Base-by-base conservation (phyloP, 495 filamentous ascomycete species). In the Podospora anserina region DNA sequence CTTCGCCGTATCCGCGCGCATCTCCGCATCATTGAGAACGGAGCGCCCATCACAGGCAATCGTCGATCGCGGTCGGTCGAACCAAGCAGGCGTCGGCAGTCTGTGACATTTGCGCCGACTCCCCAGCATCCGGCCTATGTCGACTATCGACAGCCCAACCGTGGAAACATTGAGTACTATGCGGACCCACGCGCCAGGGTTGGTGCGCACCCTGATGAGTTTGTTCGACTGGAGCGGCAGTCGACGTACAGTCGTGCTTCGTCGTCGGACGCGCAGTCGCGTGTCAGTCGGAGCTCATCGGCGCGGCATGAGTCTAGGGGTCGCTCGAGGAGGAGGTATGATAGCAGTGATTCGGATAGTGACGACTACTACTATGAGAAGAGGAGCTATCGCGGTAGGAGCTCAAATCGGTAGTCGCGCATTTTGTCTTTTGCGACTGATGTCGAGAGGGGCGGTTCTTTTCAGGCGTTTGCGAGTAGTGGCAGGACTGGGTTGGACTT, bases 1-100 rank as follows among this genome's bases (percentile, higher is more conserved):
- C 63, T 74, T 64, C 69, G 67, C 18, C 63, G 67, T 11, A 69
- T 74, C 39, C 66, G 72, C 9, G 72, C 72, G 53, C 72, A 74
- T 26, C 20, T 74, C 15, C 59, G 66, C 5, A 66, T 70, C 16
- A 56, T 72, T 3, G 68, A 72, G 49, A 67, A 66, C 59, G 69
- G 69, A 9, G 69, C 69, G 16, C 69, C 69, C 4, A n/a, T 68
- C 16, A 63, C 69, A 9, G 44, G 57, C 18, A 32, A 39, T 61
- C 62, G 61, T 1, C 70, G 70, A 18, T 65, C 67, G 20, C 65
- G 65, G n/a, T 67, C 11, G 18, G 55, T 66, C n/a, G 69, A 68
- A 27, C 39, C 59, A 11, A 19, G 26, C 44, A 56, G 32, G 55
- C 66, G 64, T 28, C 63, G 69, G 13, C 61, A 70, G n/a, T 67